phyloP scores from a whole-genome alignment of 345 rosid genomes.

The Syzygium aromaticum region DNA sequence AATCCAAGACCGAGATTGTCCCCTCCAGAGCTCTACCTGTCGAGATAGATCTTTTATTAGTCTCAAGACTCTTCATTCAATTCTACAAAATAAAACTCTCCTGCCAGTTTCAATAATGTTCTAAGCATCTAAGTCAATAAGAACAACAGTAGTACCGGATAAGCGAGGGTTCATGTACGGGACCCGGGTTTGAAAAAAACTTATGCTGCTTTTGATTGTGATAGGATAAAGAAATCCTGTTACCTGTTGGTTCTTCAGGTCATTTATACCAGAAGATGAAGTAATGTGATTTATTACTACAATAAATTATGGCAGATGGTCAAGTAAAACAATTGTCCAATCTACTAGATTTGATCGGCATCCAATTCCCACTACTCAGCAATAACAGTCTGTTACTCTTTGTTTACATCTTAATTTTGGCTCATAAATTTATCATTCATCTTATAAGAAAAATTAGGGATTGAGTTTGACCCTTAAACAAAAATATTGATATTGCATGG shows the following conservation, averaged over 20 bases:
- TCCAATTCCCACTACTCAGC: not conserved
- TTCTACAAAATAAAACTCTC: not conserved
- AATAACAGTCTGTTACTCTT: not conserved
- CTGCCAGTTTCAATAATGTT: not conserved
- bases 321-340: not conserved
- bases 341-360: not conserved
- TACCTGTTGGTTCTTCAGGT: not conserved
- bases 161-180: too few relatives aligned
- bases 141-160: not conserved
- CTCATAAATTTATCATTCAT: too few relatives aligned
- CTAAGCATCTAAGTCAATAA: not conserved
- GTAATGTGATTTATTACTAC: not conserved
- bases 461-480: not conserved
- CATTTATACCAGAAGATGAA: not conserved
- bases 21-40: not conserved
- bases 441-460: too few relatives aligned
- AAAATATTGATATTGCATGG: too few relatives aligned
- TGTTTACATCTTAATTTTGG: not conserved
- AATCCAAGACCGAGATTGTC: not conserved
- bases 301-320: not conserved
- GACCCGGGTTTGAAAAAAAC: not conserved
- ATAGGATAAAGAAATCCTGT: not conserved
- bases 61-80: not conserved
- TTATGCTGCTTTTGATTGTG: not conserved
- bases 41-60: not conserved